These are phyloP conservation scores for Chlorella sp. DNA, from an alignment of 139 green algal species.

Conservation along the genomic window DNA sequence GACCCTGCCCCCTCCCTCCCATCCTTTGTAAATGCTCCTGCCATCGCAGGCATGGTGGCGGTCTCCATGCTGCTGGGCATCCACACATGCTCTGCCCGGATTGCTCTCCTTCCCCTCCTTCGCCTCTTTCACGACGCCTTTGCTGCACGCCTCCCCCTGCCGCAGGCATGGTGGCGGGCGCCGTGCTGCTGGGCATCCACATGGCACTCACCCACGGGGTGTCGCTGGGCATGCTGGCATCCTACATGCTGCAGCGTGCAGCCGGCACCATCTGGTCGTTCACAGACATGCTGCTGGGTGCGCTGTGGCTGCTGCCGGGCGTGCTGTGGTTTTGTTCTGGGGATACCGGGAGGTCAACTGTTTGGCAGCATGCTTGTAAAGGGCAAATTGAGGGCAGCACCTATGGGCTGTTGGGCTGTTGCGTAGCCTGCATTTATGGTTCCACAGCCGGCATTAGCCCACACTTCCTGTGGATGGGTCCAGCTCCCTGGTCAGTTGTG, in stretches of 20 bases:
- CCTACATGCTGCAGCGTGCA: constrained; percentile 81
- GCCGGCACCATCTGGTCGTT: constrained; percentile 82
- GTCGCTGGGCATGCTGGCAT: constrained; percentile 73
- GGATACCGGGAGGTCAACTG: too few species aligned
- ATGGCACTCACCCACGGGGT: constrained; percentile 89
- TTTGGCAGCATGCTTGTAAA: too few species aligned
- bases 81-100: background rate
- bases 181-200: constrained; percentile 75
- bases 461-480: too few species aligned
- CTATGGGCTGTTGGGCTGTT: too few species aligned
- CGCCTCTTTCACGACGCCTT: background rate
- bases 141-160: background rate
- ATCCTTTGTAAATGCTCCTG: too few species aligned
- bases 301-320: background rate
- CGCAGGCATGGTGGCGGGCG: constrained; percentile 78
- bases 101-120: background rate
- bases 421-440: too few species aligned
- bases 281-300: constrained; percentile 83
- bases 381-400: too few species aligned
- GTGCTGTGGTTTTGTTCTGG: background rate
- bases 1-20: background rate
- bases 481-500: too few species aligned
- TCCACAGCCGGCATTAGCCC: too few species aligned
- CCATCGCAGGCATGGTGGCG: background rate
- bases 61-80: too few species aligned